Evolutionary conservation across 2,329 filamentous ascomycete genomes (phyloP).

Genomic region (Cladorrhinum sp.): DNA sequence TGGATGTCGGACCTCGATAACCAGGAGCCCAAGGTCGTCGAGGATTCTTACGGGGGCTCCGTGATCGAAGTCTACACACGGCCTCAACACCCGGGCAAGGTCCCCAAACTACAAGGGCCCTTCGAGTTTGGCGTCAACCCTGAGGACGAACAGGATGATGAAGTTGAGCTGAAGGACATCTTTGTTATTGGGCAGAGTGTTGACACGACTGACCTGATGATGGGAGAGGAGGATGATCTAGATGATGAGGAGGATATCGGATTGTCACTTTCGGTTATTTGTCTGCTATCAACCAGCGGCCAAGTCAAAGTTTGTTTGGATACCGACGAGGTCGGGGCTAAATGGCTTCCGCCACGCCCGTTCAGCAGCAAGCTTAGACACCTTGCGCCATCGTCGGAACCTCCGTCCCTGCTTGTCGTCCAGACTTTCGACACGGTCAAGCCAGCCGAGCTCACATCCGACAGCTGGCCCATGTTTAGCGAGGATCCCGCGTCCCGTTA

Average conservation of each 20-base stretch:
- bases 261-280: conserved; percentile 57
- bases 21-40: conserved; percentile 57
- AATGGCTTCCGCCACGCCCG: conserved; percentile 59
- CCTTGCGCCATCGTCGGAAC: conserved; percentile 36
- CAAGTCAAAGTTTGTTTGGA: conserved; percentile 61
- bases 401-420: conserved; percentile 56
- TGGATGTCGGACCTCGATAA: conserved; percentile 66
- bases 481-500: conserved; percentile 60
- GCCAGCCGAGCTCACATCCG: conserved; percentile 51
- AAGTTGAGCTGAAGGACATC: conserved; percentile 58
- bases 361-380: conserved; percentile 47
- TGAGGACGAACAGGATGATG: conserved; percentile 51
- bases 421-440: conserved; percentile 60
- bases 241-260: conserved; percentile 57
- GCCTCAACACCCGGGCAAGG: conserved; percentile 54
- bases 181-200: conserved; percentile 61
- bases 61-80: conserved; percentile 55
- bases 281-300: conserved; percentile 58
- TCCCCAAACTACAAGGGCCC: conserved; percentile 61
- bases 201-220: conserved; percentile 58
- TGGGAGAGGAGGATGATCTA: conserved; percentile 61
- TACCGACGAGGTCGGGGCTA: conserved; percentile 60
- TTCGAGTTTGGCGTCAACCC: conserved; percentile 56
- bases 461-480: conserved; percentile 62
- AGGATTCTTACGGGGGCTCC: conserved; percentile 47